phyloP scores from a whole-genome alignment of 306 rosid genomes.

The Hylodesmum podocarpum region DNA sequence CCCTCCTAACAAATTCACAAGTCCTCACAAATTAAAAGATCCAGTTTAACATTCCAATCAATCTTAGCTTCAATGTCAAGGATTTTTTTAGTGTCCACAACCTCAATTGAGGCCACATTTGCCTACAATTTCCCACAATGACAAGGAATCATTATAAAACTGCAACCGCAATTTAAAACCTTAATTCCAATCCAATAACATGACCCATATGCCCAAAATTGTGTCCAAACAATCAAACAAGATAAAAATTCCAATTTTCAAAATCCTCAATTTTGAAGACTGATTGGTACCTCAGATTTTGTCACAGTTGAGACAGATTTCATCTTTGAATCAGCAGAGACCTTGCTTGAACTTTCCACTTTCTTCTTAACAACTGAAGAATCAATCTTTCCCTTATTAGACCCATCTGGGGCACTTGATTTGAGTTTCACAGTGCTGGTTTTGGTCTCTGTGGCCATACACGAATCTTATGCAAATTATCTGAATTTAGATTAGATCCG shows the following conservation, averaged over 20 bases:
- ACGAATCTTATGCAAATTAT: background rate
- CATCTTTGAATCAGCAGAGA: conserved; percentile 49
- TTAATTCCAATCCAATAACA: conserved; percentile 10
- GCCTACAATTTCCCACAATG: too few relatives aligned
- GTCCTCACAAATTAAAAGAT: conserved; percentile 8
- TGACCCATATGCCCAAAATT: background rate
- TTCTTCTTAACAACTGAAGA: conserved; percentile 46
- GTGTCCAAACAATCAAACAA: background rate
- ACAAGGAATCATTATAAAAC: too few relatives aligned
- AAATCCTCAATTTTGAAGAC: background rate
- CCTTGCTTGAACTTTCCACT: conserved; percentile 55
- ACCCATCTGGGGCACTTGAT: conserved; percentile 53
- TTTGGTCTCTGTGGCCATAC: conserved; percentile 57
- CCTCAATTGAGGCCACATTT: too few relatives aligned
- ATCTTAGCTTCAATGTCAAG: too few relatives aligned
- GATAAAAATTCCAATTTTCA: background rate
- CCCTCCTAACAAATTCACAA: conserved; percentile 26
- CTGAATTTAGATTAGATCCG: conserved; percentile 33
- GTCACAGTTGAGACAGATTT: conserved; percentile 44
- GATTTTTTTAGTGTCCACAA: too few relatives aligned
- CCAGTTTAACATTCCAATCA: background rate
- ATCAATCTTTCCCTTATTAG: conserved; percentile 52
- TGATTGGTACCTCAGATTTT: conserved; percentile 66
- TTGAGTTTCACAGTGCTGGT: conserved; percentile 44
- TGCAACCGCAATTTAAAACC: too few relatives aligned